Evolutionary conservation across 2,329 filamentous ascomycete species (phyloP).

Genomic region (Incumbomyces delicatus): DNA sequence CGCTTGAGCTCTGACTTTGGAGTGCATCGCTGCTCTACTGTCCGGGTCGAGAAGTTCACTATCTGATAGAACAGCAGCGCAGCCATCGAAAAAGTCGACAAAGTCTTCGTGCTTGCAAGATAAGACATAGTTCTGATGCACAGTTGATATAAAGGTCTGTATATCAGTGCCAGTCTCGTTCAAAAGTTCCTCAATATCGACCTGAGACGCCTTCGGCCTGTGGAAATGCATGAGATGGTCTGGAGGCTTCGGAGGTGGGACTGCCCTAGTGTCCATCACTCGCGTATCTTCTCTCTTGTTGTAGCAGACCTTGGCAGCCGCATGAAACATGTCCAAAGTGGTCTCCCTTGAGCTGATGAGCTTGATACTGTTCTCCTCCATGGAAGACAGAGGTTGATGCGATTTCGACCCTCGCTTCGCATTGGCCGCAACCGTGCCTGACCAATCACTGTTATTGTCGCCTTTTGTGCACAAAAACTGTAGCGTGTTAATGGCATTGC

Average conservation of each 20-base stretch:
- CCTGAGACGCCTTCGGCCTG: constrained; percentile 54
- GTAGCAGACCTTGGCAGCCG: constrained; percentile 90
- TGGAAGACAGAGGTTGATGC: constrained; percentile 54
- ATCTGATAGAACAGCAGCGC: constrained; percentile 76
- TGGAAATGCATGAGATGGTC: constrained; percentile 47
- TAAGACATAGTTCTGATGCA: constrained; percentile 87
- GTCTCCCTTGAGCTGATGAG: constrained; percentile 78
- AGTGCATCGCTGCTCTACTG: constrained; percentile 30
- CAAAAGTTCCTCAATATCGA: constrained; percentile 65
- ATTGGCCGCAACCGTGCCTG: constrained; percentile 61
- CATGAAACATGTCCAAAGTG: constrained; percentile 89
- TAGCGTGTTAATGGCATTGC: constrained; percentile 82
- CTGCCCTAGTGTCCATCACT: constrained; percentile 22
- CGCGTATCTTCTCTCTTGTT: constrained; percentile 67
- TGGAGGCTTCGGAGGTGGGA: constrained; percentile 46
- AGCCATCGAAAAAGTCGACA: constrained; percentile 71
- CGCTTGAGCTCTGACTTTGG: constrained; percentile 10
- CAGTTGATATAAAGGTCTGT: constrained; percentile 75
- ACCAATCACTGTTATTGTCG: constrained; percentile 64
- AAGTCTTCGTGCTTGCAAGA: constrained; percentile 66
- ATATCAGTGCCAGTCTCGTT: constrained; percentile 91
- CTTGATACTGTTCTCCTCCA: constrained; percentile 70
- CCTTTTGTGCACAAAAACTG: constrained; percentile 85
- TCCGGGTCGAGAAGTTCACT: constrained; percentile 76
- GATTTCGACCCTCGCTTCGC: constrained; percentile 48